A percentile compares a stretch with the other conserved stretches of the same genome.
These are phyloP conservation scores for Phlebopus sp. DNA, from an alignment of 1,284 basidiomycete species.

Conservation along the genomic window DNA sequence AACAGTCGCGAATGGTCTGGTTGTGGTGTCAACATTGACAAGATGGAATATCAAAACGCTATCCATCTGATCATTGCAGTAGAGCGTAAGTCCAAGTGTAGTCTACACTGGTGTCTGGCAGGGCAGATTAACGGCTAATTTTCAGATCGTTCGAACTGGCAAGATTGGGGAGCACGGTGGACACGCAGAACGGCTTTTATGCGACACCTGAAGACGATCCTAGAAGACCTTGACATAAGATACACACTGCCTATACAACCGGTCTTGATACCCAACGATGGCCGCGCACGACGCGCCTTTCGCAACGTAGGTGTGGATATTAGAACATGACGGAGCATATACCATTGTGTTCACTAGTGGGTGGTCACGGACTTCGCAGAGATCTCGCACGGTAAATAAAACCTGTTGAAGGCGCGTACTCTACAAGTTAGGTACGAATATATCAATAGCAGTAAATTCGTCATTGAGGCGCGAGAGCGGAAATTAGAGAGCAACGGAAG, in stretches of 20 bases:
- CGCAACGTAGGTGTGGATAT: slow-evolving; percentile 4
- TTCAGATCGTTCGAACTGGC: slow-evolving; percentile 77
- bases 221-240: slow-evolving; percentile 70
- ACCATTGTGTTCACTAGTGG: not conserved
- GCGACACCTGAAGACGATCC: slow-evolving; percentile 62
- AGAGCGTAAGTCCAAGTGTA: slow-evolving; percentile 56
- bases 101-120: not conserved
- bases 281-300: not conserved
- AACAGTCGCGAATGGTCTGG: slow-evolving; percentile 77
- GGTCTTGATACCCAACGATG: slow-evolving; percentile 47
- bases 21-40: slow-evolving; percentile 62
- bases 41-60: slow-evolving; percentile 75
- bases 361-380: not conserved
- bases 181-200: slow-evolving; percentile 67
- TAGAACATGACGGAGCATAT: not conserved
- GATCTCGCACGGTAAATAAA: not conserved
- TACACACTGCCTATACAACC: slow-evolving; percentile 75
- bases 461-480: not conserved
- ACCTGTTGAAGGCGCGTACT: slow-evolving; percentile 33
- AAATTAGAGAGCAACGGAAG: slow-evolving; percentile 51
- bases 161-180: slow-evolving; percentile 84
- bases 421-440: slow-evolving; percentile 12
- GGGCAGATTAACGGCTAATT: not conserved
- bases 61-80: slow-evolving; percentile 67
- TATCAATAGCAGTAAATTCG: slow-evolving; percentile 3